These are phyloP conservation scores for Carnegiea gigantea DNA, from an alignment of 179 eudicot genomes.

Conservation along the genomic window DNA sequence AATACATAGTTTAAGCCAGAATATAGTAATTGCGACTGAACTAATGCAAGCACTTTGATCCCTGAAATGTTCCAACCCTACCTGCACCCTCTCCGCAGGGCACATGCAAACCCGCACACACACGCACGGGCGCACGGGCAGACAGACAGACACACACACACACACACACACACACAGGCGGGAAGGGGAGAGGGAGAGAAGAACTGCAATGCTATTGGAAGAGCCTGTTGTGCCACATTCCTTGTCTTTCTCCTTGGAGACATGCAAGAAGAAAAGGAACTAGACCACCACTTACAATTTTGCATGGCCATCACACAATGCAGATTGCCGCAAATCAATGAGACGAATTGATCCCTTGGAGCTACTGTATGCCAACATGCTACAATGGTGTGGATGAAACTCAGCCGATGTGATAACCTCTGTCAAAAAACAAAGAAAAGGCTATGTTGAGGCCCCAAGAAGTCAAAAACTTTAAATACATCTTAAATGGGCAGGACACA, in stretches of 20 bases:
- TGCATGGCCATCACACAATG: constrained; percentile 44
- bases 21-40: neutral
- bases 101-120: neutral
- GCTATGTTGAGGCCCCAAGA: neutral
- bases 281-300: constrained; percentile 35
- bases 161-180: no score
- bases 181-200: neutral
- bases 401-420: constrained; percentile 63
- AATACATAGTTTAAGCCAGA: neutral
- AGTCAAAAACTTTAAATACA: neutral
- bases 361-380: constrained; percentile 54
- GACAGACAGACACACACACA: no score
- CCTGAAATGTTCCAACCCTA: neutral
- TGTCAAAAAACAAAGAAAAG: constrained; percentile 23
- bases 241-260: neutral
- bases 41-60: neutral
- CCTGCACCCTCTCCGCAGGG: neutral
- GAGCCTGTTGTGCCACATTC: no score
- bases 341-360: constrained; percentile 57
- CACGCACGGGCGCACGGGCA: neutral
- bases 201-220: neutral
- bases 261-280: neutral
- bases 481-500: neutral
- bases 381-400: constrained; percentile 54
- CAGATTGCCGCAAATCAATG: constrained; percentile 47